Evolutionary conservation across 768 basidiomycete genomes (phyloP).

Genomic region (Mycena kentingensis): DNA sequence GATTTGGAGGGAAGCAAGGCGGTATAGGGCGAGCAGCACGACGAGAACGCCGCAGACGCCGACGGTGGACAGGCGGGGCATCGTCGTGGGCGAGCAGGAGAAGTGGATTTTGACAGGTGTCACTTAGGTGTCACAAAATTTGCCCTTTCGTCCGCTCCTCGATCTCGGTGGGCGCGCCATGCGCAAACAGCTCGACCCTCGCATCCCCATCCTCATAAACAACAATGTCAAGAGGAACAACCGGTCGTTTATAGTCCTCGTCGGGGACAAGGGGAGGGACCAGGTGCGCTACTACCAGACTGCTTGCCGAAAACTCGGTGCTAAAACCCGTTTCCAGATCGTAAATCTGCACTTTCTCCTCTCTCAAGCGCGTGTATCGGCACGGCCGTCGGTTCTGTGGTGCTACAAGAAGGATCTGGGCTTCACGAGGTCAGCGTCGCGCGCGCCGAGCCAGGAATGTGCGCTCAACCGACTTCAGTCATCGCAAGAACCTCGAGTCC

Average conservation of each 20-base stretch:
- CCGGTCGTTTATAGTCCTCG: conserved; percentile 92
- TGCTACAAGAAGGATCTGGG: conserved; percentile 99
- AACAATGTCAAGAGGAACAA: conserved; percentile 94
- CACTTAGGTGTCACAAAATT: background rate
- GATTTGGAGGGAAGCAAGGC: background rate
- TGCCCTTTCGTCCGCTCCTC: background rate
- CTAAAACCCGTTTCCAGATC: conserved; percentile 47
- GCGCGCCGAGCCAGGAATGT: background rate
- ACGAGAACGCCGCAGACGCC: too few species aligned
- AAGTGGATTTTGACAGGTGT: too few species aligned
- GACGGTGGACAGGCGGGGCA: too few species aligned
- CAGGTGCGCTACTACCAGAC: conserved; percentile 55
- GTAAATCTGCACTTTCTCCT: conserved; percentile 96
- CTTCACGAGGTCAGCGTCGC: conserved; percentile 74
- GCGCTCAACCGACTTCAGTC: conserved; percentile 44
- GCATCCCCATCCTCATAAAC: conserved; percentile 88
- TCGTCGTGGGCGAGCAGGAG: too few species aligned
- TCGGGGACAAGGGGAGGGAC: conserved; percentile 91
- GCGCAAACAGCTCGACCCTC: conserved; percentile 89
- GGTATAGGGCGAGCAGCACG: background rate
- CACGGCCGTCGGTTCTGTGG: conserved; percentile 92
- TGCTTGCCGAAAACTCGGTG: background rate
- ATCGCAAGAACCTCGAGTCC: conserved; percentile 95
- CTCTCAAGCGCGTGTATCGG: conserved; percentile 86
- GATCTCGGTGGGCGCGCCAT: too few species aligned